Conservation (phyloP, 2,329 filamentous ascomycete genomes). For the Trichoderma citrinoviride region DNA sequence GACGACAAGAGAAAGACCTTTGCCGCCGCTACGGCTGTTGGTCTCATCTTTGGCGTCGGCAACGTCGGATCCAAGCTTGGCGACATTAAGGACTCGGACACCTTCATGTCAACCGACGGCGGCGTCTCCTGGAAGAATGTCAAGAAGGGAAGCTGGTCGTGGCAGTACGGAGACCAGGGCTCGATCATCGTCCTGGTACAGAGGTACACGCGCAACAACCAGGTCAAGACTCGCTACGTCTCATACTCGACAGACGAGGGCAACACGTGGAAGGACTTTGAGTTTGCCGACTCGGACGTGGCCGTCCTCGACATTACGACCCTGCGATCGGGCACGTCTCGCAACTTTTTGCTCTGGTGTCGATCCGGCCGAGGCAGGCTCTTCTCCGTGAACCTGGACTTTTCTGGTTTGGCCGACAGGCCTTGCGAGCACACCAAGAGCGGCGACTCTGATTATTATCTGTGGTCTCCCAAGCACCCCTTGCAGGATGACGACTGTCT, state of each 20-base stretch:
- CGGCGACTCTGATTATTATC: conserved; percentile 67
- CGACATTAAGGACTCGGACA: conserved; percentile 70
- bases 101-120: conserved; percentile 88
- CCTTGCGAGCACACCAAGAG: conserved; percentile 68
- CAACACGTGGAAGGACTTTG: conserved; percentile 69
- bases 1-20: conserved; percentile 78
- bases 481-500: conserved; percentile 75
- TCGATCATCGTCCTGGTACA: conserved; percentile 87
- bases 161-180: conserved; percentile 94
- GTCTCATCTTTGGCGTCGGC: conserved; percentile 85
- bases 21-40: conserved; percentile 82
- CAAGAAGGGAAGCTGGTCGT: conserved; percentile 85
- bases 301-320: conserved; percentile 80
- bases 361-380: conserved; percentile 55
- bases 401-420: conserved; percentile 72
- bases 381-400: conserved; percentile 82
- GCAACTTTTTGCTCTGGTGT: conserved; percentile 91
- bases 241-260: conserved; percentile 82
- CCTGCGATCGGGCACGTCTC: conserved; percentile 81
- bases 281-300: conserved; percentile 70
- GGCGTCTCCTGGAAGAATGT: conserved; percentile 83
- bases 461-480: conserved; percentile 88
- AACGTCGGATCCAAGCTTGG: conserved; percentile 77
- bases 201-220: conserved; percentile 64
- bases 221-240: conserved; percentile 64